Base-by-base conservation (phyloP, 805 yeast genomes). In the Myxozyma udenii region DNA sequence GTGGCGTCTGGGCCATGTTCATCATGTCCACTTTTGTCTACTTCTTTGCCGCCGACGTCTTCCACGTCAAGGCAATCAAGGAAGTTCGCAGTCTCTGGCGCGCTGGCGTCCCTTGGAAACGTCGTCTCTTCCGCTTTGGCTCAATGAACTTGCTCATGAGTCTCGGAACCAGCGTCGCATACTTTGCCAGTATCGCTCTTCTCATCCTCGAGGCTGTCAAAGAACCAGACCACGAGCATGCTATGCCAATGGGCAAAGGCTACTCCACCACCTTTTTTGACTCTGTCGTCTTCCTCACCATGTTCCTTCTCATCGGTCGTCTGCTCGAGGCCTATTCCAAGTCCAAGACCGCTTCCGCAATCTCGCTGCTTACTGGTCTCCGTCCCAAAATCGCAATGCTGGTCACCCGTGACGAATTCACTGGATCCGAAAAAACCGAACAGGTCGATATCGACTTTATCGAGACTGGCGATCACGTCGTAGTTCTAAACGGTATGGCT, bases 391-490 rank as follows among this genome's bases (percentile, higher is more conserved):
- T 64, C 16, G 84, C 84, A 0, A 73, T 74, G 1, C 64, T 81
- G 18, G 67, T 77, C 6, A 28, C 33, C 9, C 33, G 33, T 9
- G 70, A 70, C 24, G 52, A 55, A 2, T 60, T 54, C 18, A 55
- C 60, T 18, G 47, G 23, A 30, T 42, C 60, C 9, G 55, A 52
- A 24, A 14, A 28, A 28, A 28, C 9, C 14, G 33, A 28, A 28
- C 9, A 9, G 9, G 33, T 28, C 14, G 57, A 64, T 1, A 49
- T 68, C 4, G 73, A 71, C 48, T 57, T 76, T 44, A 70, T 91
- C 28, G 96, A 91, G 65, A 87, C 95, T 2, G 96, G 97, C 55
- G 98, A 93, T 66, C 80, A 84, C 38, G 74, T 90, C 1, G 57
- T 61, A 14, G 64, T 72, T 7, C 46, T 63, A 7, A 68, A 72